Evolutionary conservation across 2,329 filamentous ascomycete species (phyloP).

Genomic region (Fusarium multiceps): DNA sequence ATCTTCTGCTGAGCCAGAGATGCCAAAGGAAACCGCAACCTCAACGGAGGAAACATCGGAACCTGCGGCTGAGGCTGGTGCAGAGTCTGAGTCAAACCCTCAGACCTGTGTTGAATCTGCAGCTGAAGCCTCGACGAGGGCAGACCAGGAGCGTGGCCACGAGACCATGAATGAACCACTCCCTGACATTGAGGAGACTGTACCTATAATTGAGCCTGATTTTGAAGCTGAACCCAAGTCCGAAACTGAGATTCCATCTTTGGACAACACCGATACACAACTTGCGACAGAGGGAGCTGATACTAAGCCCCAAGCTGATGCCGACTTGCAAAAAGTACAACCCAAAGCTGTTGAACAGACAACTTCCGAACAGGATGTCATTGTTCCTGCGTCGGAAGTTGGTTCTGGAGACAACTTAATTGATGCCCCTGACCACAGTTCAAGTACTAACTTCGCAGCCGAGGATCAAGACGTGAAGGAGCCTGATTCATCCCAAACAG

Average conservation of each 20-base stretch:
- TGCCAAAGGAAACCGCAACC: constrained; percentile 29
- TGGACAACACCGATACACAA: constrained; percentile 28
- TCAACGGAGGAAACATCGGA: constrained; percentile 25
- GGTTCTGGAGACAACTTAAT: constrained; percentile 29
- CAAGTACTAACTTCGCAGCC: constrained; percentile 28
- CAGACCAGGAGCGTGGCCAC: constrained; percentile 30
- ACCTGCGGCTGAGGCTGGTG: constrained; percentile 33
- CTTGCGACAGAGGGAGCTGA: constrained; percentile 25
- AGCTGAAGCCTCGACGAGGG: constrained; percentile 16
- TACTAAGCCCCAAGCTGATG: constrained; percentile 32
- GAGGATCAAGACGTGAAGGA: constrained; percentile 19
- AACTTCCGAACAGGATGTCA: constrained; percentile 33
- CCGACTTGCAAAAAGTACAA: constrained; percentile 17
- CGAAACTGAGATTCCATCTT: constrained; percentile 42
- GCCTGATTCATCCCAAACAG: not conserved
- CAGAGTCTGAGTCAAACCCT: constrained; percentile 32
- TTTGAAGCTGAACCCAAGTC: constrained; percentile 47
- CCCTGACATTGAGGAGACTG: constrained; percentile 39
- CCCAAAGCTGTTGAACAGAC: constrained; percentile 32
- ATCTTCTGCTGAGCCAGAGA: constrained; percentile 31
- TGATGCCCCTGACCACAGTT: constrained; percentile 1
- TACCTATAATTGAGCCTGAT: constrained; percentile 45
- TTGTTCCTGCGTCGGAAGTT: constrained; percentile 35
- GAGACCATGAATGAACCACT: constrained; percentile 40
- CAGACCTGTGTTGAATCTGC: constrained; percentile 22